Evolutionary conservation across 768 basidiomycete genomes (phyloP).

Genomic region (Gautieria morchelliformis): DNA sequence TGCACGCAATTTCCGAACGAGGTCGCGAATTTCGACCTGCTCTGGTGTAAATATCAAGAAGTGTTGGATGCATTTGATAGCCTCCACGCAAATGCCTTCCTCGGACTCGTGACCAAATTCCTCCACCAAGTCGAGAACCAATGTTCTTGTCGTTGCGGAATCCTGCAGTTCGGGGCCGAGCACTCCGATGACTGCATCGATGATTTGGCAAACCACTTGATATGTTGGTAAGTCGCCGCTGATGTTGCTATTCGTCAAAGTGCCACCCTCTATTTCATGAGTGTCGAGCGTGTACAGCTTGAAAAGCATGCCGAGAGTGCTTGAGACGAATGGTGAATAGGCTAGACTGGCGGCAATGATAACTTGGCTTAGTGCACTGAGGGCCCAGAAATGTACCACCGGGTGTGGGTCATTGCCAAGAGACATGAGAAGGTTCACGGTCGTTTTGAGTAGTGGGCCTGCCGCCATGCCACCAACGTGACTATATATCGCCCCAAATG

Average conservation of each 20-base stretch:
- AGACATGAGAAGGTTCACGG: conserved; percentile 91
- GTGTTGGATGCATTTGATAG: conserved; percentile 93
- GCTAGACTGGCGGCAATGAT: conserved; percentile 87
- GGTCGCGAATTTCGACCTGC: conserved; percentile 68
- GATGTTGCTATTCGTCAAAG: conserved; percentile 69
- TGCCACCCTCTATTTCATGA: conserved; percentile 90
- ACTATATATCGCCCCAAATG: conserved; percentile 86
- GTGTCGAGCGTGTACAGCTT: conserved; percentile 85
- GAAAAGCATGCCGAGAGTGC: conserved; percentile 82
- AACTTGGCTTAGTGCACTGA: conserved; percentile 76
- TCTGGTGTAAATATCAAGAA: conserved; percentile 93
- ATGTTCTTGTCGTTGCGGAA: conserved; percentile 62
- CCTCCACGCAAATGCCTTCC: conserved; percentile 83
- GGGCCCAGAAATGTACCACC: conserved; percentile 88
- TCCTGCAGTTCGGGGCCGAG: conserved; percentile 95
- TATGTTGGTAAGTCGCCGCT: conserved; percentile 89
- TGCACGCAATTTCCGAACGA: conserved; percentile 67
- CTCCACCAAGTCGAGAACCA: conserved; percentile 77
- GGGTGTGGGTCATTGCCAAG: conserved; percentile 95
- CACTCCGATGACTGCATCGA: conserved; percentile 88
- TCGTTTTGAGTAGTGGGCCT: conserved; percentile 88
- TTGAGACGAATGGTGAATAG: conserved; percentile 81
- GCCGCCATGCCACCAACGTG: conserved; percentile 93
- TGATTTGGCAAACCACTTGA: conserved; percentile 82
- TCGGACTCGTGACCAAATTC: conserved; percentile 82